A percentile compares a stretch with the other conserved stretches of the same genome.
Evolutionary conservation across 805 yeast species (phyloP).

Genomic region (Kazachstania psychrophila): DNA sequence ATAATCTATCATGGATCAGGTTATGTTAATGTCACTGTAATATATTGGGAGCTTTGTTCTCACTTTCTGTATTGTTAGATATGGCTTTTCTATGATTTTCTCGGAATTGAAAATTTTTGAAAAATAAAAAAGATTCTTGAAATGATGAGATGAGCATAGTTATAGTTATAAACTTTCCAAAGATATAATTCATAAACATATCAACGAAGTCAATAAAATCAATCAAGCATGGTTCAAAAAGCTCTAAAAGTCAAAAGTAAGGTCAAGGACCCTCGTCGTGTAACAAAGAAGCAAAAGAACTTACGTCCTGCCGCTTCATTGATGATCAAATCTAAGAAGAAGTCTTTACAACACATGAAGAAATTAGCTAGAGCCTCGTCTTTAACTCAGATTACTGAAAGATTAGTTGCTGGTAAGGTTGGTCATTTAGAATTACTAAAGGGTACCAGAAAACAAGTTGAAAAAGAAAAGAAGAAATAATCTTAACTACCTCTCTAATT

Average conservation of each 20-base stretch:
- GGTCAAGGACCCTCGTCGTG: constrained; percentile 33
- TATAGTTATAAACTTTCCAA: too few relatives aligned
- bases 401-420: constrained; percentile 75
- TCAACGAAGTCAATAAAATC: too few relatives aligned
- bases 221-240: constrained; percentile 62
- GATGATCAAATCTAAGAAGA: constrained; percentile 58
- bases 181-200: too few relatives aligned
- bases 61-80: too few relatives aligned
- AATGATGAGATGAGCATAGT: too few relatives aligned
- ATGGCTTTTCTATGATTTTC: too few relatives aligned
- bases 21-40: too few relatives aligned
- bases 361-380: constrained; percentile 46
- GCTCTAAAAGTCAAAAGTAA: constrained; percentile 44
- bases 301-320: constrained; percentile 68
- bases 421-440: constrained; percentile 88
- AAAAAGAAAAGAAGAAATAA: constrained; percentile 33
- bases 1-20: too few relatives aligned
- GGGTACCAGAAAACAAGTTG: constrained; percentile 81
- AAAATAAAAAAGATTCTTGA: too few relatives aligned
- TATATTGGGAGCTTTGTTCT: too few relatives aligned
- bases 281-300: constrained; percentile 55
- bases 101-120: too few relatives aligned
- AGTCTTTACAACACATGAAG: constrained; percentile 40
- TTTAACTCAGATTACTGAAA: constrained; percentile 62
- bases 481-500: not conserved